phyloP scores from a whole-genome alignment of 805 yeast species.

The Saccharomycodes ludwigii region DNA sequence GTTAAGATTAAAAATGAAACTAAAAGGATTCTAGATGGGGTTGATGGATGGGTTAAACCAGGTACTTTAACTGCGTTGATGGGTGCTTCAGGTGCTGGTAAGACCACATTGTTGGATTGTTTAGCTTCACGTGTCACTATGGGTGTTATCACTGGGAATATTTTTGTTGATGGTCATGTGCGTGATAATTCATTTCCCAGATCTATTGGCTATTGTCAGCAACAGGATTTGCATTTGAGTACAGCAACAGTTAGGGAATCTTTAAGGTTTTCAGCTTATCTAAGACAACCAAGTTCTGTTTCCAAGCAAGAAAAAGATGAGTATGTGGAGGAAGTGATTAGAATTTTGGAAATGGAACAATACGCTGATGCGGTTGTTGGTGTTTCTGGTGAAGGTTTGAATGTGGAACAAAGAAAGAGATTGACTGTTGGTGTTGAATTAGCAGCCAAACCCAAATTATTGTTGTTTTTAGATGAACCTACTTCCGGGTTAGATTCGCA shows the following conservation, averaged over 20 bases:
- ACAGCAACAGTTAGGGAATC: conserved; percentile 67
- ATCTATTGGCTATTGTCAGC: conserved; percentile 64
- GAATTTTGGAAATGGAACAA: conserved; percentile 47
- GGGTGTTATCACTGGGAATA: conserved; percentile 61
- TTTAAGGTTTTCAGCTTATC: conserved; percentile 48
- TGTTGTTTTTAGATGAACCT: conserved; percentile 54
- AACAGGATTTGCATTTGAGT: conserved; percentile 58
- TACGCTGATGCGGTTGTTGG: conserved; percentile 68
- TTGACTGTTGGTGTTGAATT: conserved; percentile 56
- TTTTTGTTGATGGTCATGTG: conserved; percentile 50
- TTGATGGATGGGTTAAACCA: conserved; percentile 77
- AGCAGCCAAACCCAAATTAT: conserved; percentile 50
- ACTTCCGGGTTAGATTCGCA: conserved; percentile 61
- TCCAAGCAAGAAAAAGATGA: conserved; percentile 44
- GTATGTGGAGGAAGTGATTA: conserved; percentile 55
- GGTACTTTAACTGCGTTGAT: conserved; percentile 69
- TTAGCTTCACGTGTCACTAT: conserved; percentile 57
- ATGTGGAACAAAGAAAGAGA: conserved; percentile 51
- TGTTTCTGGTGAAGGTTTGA: conserved; percentile 58
- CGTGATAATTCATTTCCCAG: conserved; percentile 49
- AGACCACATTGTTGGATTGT: conserved; percentile 60
- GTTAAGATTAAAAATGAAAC: conserved; percentile 49
- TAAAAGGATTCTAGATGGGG: conserved; percentile 47
- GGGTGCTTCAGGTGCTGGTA: conserved; percentile 79
- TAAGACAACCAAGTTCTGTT: conserved; percentile 49